Conservation (phyloP, 164 flowering plant species). For the Nymphaea colorata region DNA sequence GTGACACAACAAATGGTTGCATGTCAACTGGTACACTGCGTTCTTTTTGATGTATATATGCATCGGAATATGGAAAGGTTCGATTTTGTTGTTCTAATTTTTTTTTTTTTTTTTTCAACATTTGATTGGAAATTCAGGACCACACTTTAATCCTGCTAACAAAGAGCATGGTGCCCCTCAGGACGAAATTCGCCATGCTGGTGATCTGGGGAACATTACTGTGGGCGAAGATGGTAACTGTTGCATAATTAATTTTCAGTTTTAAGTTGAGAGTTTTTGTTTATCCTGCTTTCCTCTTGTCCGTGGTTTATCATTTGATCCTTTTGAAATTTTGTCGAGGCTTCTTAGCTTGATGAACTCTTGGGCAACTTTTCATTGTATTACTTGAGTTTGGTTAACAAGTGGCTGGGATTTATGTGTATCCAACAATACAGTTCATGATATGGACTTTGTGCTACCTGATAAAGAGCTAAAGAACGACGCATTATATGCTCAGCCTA, state of each 20-base stretch:
- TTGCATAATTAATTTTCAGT: not conserved
- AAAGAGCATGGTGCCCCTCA: constrained; percentile 94
- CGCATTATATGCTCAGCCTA: not conserved
- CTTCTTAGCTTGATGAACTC: not conserved
- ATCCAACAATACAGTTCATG: not conserved
- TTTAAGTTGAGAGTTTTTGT: not conserved
- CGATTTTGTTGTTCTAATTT: not conserved
- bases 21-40: constrained; percentile 71
- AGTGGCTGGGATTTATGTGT: not conserved
- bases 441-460: not conserved
- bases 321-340: not conserved
- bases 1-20: constrained; percentile 98
- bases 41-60: not conserved
- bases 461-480: not conserved
- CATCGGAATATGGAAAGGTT: not conserved
- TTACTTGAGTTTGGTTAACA: not conserved
- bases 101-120: not conserved
- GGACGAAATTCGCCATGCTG: constrained; percentile 90
- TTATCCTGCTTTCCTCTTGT: not conserved
- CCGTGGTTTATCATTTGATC: not conserved
- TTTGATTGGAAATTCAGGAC: constrained; percentile 21
- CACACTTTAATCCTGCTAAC: constrained; percentile 82
- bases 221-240: constrained; percentile 75
- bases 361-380: not conserved
- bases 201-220: constrained; percentile 84